Conservation (phyloP, 768 basidiomycete species). For the Termitomyces sp. region DNA sequence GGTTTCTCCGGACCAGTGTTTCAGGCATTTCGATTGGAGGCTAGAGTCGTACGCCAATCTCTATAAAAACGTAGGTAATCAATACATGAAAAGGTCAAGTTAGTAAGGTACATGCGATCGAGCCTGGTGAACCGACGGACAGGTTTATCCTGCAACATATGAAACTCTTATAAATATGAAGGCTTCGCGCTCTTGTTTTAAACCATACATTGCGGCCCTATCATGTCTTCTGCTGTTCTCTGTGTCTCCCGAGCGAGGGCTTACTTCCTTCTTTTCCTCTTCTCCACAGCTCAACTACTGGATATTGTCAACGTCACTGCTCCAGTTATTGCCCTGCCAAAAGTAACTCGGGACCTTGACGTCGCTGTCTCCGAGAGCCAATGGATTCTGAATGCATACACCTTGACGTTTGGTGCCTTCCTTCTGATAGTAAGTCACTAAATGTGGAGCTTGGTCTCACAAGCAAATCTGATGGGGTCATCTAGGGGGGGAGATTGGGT, state of each 20-base stretch:
- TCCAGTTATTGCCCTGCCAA: constrained; percentile 28
- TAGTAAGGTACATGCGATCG: not conserved
- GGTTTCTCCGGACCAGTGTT: too few relatives aligned
- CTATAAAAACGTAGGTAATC: too few relatives aligned
- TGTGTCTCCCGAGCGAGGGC: not conserved
- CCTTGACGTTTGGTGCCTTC: constrained; percentile 33
- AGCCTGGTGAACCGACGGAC: not conserved
- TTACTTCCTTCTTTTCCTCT: constrained; percentile 17
- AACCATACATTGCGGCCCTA: not conserved
- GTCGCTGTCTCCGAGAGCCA: constrained; percentile 15
- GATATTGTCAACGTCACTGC: constrained; percentile 37
- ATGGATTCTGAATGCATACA: constrained; percentile 33
- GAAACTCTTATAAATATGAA: not conserved
- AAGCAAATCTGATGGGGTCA: not conserved
- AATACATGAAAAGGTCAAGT: too few relatives aligned
- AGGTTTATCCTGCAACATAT: not conserved
- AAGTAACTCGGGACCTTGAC: constrained; percentile 14
- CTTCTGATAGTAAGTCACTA: constrained; percentile 14
- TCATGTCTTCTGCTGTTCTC: not conserved
- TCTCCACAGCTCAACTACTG: constrained; percentile 31
- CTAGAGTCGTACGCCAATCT: too few relatives aligned
- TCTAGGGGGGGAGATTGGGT: constrained; percentile 24
- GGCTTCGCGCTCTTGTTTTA: not conserved
- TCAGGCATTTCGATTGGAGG: too few relatives aligned
- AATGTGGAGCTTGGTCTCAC: not conserved